Conservation (phyloP, 2,329 filamentous ascomycete species). For the Nemania serpens region DNA sequence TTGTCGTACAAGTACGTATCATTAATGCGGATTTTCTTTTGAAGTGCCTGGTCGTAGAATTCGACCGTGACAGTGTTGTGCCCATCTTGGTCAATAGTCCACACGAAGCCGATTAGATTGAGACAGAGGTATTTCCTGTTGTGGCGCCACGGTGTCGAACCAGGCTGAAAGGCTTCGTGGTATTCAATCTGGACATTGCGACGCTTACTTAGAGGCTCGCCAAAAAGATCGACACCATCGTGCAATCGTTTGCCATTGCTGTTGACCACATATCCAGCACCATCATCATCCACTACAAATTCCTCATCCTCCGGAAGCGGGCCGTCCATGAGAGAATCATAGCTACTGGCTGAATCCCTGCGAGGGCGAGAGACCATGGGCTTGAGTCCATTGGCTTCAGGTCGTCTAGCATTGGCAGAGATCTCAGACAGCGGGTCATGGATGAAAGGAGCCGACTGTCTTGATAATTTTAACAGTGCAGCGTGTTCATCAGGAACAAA, state of each 20-base stretch:
- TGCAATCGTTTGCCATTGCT: slow-evolving; percentile 54
- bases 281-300: slow-evolving; percentile 94
- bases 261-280: slow-evolving; percentile 79
- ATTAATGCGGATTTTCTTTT: slow-evolving; percentile 96
- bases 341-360: slow-evolving; percentile 71
- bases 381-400: slow-evolving; percentile 60
- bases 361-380: slow-evolving; percentile 58
- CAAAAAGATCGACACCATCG: slow-evolving; percentile 57
- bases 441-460: slow-evolving; percentile 82
- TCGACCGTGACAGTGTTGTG: slow-evolving; percentile 95
- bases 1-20: slow-evolving; percentile 97
- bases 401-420: slow-evolving; percentile 65
- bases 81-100: slow-evolving; percentile 94
- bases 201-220: slow-evolving; percentile 54
- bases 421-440: slow-evolving; percentile 77
- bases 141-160: slow-evolving; percentile 93
- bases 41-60: slow-evolving; percentile 92
- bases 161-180: slow-evolving; percentile 88
- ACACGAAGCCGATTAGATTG: slow-evolving; percentile 92
- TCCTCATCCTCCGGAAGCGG: slow-evolving; percentile 66
- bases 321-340: slow-evolving; percentile 80
- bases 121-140: slow-evolving; percentile 92
- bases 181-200: slow-evolving; percentile 64
- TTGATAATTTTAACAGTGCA: slow-evolving; percentile 59
- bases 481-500: slow-evolving; percentile 65